Percentiles rank a stretch among this genome's conserved stretches.
Evolutionary conservation across 352 stramenopile genomes (phyloP).

Genomic region (Pythium grandisporangium): DNA sequence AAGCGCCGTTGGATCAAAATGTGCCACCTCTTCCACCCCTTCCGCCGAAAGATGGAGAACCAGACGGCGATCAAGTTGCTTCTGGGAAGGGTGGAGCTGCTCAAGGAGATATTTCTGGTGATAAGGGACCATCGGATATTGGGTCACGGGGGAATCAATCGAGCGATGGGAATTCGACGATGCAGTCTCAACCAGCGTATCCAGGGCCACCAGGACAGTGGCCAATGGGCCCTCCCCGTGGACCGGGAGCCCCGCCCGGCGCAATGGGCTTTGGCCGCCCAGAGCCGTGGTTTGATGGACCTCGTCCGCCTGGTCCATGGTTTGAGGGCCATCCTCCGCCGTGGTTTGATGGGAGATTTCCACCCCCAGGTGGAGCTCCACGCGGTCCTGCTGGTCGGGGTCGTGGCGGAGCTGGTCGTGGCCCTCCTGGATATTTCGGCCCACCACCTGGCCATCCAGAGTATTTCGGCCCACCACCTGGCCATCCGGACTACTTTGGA

Average conservation of each 20-base stretch:
- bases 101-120: too few species aligned
- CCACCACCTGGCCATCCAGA: constrained; percentile 43
- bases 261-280: constrained; percentile 44
- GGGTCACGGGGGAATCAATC: constrained; percentile 4
- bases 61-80: background rate
- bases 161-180: constrained; percentile 2
- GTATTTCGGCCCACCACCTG: constrained; percentile 63
- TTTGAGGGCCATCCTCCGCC: constrained; percentile 62
- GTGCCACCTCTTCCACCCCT: constrained; percentile 25
- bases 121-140: background rate
- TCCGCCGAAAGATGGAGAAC: constrained; percentile 17
- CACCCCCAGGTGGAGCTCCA: constrained; percentile 26
- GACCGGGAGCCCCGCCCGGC: constrained; percentile 23
- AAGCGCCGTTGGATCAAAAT: background rate
- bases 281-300: constrained; percentile 67
- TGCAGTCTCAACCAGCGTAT: constrained; percentile 4
- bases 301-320: constrained; percentile 54
- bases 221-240: constrained; percentile 23
- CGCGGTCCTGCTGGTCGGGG: constrained; percentile 30
- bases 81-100: constrained; percentile 13
- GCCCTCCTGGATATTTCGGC: constrained; percentile 61
- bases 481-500: constrained; percentile 72
- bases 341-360: constrained; percentile 77
- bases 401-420: constrained; percentile 29
- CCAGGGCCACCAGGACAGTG: constrained; percentile 11